Percentiles rank a stretch among this genome's conserved stretches.
phyloP scores from a whole-genome alignment of 2,329 filamentous ascomycete genomes.

The Aspergillus sergii region DNA sequence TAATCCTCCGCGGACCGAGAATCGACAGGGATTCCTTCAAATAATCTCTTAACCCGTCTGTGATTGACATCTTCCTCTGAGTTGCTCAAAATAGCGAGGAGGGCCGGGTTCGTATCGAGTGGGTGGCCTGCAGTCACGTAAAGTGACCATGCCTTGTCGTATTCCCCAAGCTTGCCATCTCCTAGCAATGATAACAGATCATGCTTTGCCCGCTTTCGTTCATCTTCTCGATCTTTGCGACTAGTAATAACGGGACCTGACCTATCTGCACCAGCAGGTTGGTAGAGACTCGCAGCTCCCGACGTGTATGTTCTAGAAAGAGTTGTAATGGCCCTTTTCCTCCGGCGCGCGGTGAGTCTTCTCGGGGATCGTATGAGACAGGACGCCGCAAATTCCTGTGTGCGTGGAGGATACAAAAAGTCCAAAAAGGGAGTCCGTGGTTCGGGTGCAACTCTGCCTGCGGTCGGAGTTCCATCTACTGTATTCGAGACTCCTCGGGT shows the following conservation, averaged over 20 bases:
- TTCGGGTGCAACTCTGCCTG: constrained; percentile 20
- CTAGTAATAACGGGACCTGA: constrained; percentile 9
- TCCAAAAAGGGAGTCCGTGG: constrained; percentile 35
- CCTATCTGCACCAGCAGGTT: constrained; percentile 9
- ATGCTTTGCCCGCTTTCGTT: constrained; percentile 19
- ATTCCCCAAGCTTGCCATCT: constrained; percentile 20
- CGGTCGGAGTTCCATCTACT: constrained; percentile 13
- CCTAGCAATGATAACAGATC: constrained; percentile 23
- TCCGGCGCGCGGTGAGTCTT: constrained; percentile 29
- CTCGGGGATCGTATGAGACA: constrained; percentile 28
- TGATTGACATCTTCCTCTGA: constrained; percentile 44
- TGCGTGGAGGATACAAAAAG: constrained; percentile 43
- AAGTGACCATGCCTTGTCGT: constrained; percentile 47
- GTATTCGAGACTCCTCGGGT: constrained; percentile 21
- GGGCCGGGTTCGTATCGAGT: constrained; percentile 24
- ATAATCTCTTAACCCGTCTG: constrained; percentile 49
- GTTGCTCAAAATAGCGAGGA: constrained; percentile 43
- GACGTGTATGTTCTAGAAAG: constrained; percentile 32
- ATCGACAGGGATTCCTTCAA: constrained; percentile 42
- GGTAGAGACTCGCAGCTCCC: constrained; percentile 18
- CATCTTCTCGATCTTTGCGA: constrained; percentile 5
- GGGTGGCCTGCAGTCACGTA: constrained; percentile 38
- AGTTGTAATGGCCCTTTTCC: constrained; percentile 24
- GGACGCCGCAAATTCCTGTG: constrained; percentile 26
- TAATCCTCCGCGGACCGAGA: constrained; percentile 49